phyloP scores from a whole-genome alignment of 352 stramenopile genomes.

The Detonula confervacea region DNA sequence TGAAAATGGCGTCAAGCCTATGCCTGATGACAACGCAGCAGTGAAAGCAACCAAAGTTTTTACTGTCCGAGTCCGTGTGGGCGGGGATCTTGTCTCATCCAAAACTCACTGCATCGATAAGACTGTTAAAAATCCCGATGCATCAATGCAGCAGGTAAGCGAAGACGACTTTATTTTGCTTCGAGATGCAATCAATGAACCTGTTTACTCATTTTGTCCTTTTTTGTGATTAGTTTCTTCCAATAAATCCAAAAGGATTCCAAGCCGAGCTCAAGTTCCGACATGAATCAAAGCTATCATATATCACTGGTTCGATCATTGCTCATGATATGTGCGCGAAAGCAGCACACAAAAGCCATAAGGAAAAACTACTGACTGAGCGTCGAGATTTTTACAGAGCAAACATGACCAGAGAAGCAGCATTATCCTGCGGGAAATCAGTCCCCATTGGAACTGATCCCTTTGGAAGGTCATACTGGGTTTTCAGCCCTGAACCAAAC shows the following conservation, averaged over 20 bases:
- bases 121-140: slow-evolving; percentile 60
- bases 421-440: slow-evolving; percentile 75
- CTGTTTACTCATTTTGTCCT: slow-evolving; percentile 6
- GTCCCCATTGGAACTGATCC: slow-evolving; percentile 74
- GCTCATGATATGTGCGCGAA: slow-evolving; percentile 85
- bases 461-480: slow-evolving; percentile 79
- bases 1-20: slow-evolving; percentile 16
- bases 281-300: slow-evolving; percentile 64
- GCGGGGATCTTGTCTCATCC: slow-evolving; percentile 73
- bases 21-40: slow-evolving; percentile 18
- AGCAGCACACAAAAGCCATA: slow-evolving; percentile 74
- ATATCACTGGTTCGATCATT: slow-evolving; percentile 79
- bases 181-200: slow-evolving; percentile 7
- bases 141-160: slow-evolving; percentile 64
- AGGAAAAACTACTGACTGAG: slow-evolving; percentile 70
- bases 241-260: slow-evolving; percentile 74
- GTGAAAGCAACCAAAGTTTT: slow-evolving; percentile 52
- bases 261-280: slow-evolving; percentile 79
- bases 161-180: not conserved
- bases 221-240: slow-evolving; percentile 68
- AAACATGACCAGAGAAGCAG: slow-evolving; percentile 65
- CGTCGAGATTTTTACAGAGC: slow-evolving; percentile 58
- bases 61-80: slow-evolving; percentile 75
- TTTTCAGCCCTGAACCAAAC: slow-evolving; percentile 74
- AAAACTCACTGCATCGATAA: slow-evolving; percentile 53